Conservation (phyloP, 331 rosid species). For the Malus hybrid region DNA sequence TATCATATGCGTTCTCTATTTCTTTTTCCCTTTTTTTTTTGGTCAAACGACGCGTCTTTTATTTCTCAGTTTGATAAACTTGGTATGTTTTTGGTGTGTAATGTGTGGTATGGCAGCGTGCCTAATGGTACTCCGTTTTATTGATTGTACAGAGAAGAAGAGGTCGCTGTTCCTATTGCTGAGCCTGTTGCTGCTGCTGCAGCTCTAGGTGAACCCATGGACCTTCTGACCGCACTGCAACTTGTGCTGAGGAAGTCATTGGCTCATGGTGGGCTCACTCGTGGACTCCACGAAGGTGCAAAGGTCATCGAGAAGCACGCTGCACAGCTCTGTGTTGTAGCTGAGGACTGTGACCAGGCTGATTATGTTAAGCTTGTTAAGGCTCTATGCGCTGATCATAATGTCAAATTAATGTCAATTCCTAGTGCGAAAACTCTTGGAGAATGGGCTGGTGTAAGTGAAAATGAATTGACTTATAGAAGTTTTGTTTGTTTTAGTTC, state of each 20-base stretch:
- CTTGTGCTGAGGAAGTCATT: conserved; percentile 69
- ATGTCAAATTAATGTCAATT: conserved; percentile 50
- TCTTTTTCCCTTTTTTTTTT: too few species aligned
- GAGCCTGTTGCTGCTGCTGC: conserved; percentile 21
- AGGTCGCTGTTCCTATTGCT: conserved; percentile 14
- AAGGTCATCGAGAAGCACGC: conserved; percentile 68
- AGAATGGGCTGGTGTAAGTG: conserved; percentile 85
- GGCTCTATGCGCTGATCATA: conserved; percentile 72
- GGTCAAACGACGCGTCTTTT: too few species aligned
- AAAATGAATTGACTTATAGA: not conserved
- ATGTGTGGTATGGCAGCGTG: not conserved
- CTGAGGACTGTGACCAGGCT: conserved; percentile 74
- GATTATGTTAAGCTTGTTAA: conserved; percentile 71
- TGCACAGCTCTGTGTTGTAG: conserved; percentile 66
- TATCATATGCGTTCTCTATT: not conserved
- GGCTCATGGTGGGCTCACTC: conserved; percentile 66
- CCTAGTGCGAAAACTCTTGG: conserved; percentile 80
- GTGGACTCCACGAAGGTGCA: conserved; percentile 62
- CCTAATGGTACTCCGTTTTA: not conserved
- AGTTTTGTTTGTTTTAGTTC: not conserved
- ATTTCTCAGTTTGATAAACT: not conserved
- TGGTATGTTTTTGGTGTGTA: not conserved
- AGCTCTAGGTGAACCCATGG: conserved; percentile 75
- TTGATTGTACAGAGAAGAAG: conserved; percentile 40
- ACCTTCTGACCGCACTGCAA: conserved; percentile 75